Conservation (phyloP, 2,329 filamentous ascomycete species). For the Xylaria hypoxylon region DNA sequence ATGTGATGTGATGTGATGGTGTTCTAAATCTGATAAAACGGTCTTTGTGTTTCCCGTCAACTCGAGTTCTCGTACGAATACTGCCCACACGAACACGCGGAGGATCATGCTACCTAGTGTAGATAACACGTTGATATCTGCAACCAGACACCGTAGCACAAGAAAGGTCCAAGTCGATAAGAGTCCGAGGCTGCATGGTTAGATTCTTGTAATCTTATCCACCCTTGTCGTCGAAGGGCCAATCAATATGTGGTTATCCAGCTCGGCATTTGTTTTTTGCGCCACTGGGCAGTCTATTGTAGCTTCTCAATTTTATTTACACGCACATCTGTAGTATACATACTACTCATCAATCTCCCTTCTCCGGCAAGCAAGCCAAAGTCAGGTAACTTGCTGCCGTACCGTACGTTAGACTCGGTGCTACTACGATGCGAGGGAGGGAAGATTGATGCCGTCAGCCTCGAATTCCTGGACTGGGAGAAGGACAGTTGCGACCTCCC, state of each 20-base stretch:
- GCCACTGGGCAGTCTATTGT: conserved; percentile 14
- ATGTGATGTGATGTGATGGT: conserved; percentile 16
- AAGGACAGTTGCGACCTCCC: conserved; percentile 33
- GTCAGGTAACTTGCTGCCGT: conserved; percentile 20
- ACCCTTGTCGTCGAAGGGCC: not conserved
- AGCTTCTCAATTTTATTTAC: conserved; percentile 11
- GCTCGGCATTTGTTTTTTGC: conserved; percentile 31
- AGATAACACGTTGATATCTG: conserved; percentile 12
- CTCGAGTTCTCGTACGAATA: conserved; percentile 9
- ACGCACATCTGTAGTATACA: not conserved
- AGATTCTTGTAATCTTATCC: conserved; percentile 17
- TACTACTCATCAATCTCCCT: conserved; percentile 14
- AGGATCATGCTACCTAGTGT: conserved; percentile 6
- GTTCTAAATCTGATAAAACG: not conserved
- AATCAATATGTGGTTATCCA: conserved; percentile 30
- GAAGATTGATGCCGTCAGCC: conserved; percentile 35
- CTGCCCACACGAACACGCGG: conserved; percentile 6
- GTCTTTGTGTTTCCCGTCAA: conserved; percentile 24
- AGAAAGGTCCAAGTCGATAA: conserved; percentile 10
- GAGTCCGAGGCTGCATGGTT: conserved; percentile 10
- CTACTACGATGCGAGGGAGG: conserved; percentile 19
- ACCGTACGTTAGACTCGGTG: conserved; percentile 22
- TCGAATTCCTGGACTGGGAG: conserved; percentile 35
- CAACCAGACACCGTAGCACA: conserved; percentile 22
- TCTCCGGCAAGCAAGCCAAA: conserved; percentile 13